Base-by-base conservation (phyloP, 371 early-diverging fungal species). In the Amoeboradix gromovi region DNA sequence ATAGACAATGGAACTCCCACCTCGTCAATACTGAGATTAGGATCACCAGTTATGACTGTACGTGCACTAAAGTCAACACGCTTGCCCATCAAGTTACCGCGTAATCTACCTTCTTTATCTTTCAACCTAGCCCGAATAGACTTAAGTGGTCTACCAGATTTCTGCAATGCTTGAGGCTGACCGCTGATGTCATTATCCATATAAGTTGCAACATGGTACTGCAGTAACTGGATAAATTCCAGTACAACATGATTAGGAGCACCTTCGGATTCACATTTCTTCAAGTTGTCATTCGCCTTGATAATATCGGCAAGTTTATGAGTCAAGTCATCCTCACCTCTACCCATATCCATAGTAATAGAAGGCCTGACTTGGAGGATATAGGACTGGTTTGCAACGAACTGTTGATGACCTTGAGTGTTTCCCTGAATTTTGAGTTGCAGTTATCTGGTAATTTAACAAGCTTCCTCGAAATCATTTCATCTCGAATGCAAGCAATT, bases 11-110 rank as follows among this genome's bases (percentile, higher is more conserved):
- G 99, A 1, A 99, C 98, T 70, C 99, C 99, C 66, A 99, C 97
- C 80, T 99, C 90, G 76, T 96, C 95, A 67, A 98, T 83, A 29
- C 87, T 86, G 70, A 99, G 80, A 77, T 96, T 97, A 65, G 98
- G 95, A 78, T 99, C 99, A 70, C 98, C 96, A 1, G 99, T 95
- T 78, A 99, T 98, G 70, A 99, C 99, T 1, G 97, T 95, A 76
- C 99, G 88, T 2, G 99, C 98, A 66, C 94, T 93, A 78, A 98
- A 99, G 78, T 98, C 98, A 0, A 99, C 98, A 80, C 99, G 90
- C 78, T 99, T 99, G 68, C 99, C 99, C 99, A 99, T 99, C 74
- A 99, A 78, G 77, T 99, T 98, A 68, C 98, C 98, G 78, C 99
- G 86, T 68, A 99, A 82, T 72, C 98, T 88, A 66, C 98, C 99